Evolutionary conservation across 225 moss, liverwort and hornwort genomes (phyloP), one percentile per base, ranked within the genome.

Genomic region (Lunularia cruciata): DNA sequence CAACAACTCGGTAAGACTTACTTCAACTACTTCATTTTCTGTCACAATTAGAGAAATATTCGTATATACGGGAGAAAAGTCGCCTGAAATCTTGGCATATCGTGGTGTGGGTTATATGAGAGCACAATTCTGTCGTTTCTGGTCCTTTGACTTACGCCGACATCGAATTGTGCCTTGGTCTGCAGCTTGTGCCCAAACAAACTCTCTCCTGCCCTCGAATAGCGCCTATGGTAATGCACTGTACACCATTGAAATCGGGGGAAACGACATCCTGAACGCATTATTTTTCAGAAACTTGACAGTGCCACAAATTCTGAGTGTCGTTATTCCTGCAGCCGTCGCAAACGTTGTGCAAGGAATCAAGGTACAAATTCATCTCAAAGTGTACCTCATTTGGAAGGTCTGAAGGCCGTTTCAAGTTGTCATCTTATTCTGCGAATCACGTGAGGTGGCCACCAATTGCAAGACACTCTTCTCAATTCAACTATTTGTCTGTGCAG

Each of bases 171-270:
- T 30, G 18, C 5, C 8, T 40, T 6, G 6, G 40, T 40, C 8
- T n/a, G 60, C 52, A 68, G 68, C 30, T 4, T 68, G 68, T 25
- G 2, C 19, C 0, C 36, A 33, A 11, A 37, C 55, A 22, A 18
- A 4, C 23, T 6, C 12, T 16, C 36, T 53, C 9, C 35, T 43
- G 26, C 40, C 42, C 6, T 3, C 7, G 22, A 9, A 56, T 13
- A 27, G 15, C 34, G 15, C 35, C 3, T 70, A 31, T 22, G 39
- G 14, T 1, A 4, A 20, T 18, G 69, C 33, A n/a, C 58, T 70
- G 36, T 70, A 42, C 70, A 70, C 70, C 3, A n/a, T 60, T 7
- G 31, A 45, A 47, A 25, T 70, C 20, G 70, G 70, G 2, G 70
- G 57, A 36, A 70, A 70, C 33, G 70, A 70, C 57, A 32, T 70